These are phyloP conservation scores for Fusarium pseudoanthophilum DNA, from an alignment of 2,329 filamentous ascomycete species.

Conservation along the genomic window DNA sequence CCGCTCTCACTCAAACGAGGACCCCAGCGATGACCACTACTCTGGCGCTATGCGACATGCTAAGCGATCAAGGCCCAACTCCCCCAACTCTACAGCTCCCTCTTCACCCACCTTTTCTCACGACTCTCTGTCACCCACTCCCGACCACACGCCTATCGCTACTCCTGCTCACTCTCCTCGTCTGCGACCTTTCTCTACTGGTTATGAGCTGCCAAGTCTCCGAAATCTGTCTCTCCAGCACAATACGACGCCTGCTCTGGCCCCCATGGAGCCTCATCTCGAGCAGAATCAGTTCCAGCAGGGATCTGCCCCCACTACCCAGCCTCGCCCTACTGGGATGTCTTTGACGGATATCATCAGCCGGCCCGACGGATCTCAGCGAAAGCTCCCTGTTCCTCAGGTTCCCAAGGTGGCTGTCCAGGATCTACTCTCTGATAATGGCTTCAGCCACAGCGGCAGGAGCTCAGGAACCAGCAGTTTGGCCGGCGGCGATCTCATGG, in stretches of 20 bases:
- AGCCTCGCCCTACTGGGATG: slow-evolving; percentile 70
- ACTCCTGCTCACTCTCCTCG: slow-evolving; percentile 96
- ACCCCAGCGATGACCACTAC: slow-evolving; percentile 81
- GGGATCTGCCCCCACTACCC: slow-evolving; percentile 63
- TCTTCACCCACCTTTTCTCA: slow-evolving; percentile 97
- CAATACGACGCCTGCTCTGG: slow-evolving; percentile 65
- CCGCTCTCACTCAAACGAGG: slow-evolving; percentile 84
- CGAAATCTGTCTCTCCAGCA: slow-evolving; percentile 69
- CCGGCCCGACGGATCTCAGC: slow-evolving; percentile 83
- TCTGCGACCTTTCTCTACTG: slow-evolving; percentile 80
- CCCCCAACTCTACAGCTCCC: slow-evolving; percentile 93
- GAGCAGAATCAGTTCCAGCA: slow-evolving; percentile 57
- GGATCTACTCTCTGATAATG: slow-evolving; percentile 78
- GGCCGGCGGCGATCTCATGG: slow-evolving; percentile 75
- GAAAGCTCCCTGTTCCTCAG: slow-evolving; percentile 91
- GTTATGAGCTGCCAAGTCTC: slow-evolving; percentile 85
- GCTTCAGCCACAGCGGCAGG: slow-evolving; percentile 77
- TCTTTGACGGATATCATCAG: slow-evolving; percentile 94
- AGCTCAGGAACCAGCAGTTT: slow-evolving; percentile 83
- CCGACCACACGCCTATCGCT: slow-evolving; percentile 97
- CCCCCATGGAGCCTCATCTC: slow-evolving; percentile 68
- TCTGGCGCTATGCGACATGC: slow-evolving; percentile 73
- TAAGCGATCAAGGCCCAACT: slow-evolving; percentile 92
- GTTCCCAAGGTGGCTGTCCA: slow-evolving; percentile 90
- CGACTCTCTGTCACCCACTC: slow-evolving; percentile 93